Percentiles rank a stretch among this genome's conserved stretches.
Conservation (phyloP, 768 basidiomycete species). For the Hydnomerulius pinastri region DNA sequence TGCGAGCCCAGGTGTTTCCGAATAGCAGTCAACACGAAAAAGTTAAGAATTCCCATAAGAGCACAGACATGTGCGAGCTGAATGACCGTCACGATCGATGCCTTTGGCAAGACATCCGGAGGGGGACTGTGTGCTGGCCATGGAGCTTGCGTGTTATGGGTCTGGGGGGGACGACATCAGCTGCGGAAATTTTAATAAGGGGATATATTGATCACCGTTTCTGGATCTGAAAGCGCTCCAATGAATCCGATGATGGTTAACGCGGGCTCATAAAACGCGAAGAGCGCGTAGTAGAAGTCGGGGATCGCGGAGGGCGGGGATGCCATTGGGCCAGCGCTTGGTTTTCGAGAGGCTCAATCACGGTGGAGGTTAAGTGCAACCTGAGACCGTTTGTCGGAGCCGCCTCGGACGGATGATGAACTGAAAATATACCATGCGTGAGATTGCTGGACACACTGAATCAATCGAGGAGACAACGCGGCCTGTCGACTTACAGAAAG, state of each 20-base stretch:
- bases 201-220: conserved; percentile 44
- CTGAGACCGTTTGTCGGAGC: background rate
- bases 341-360: background rate
- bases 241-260: conserved; percentile 65
- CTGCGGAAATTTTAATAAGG: conserved; percentile 1
- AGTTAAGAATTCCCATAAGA: conserved; percentile 69
- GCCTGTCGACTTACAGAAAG: background rate
- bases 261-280: conserved; percentile 74
- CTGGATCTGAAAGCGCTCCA: conserved; percentile 66
- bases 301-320: conserved; percentile 63
- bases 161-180: conserved; percentile 42
- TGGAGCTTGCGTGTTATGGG: conserved; percentile 74
- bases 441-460: background rate
- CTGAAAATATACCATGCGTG: background rate
- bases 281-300: conserved; percentile 70
- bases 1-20: conserved; percentile 59
- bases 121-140: conserved; percentile 57
- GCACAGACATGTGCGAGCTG: conserved; percentile 81
- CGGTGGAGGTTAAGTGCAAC: background rate
- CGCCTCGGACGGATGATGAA: background rate
- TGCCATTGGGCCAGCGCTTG: conserved; percentile 36
- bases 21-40: conserved; percentile 62
- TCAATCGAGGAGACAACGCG: background rate
- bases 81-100: conserved; percentile 67
- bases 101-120: conserved; percentile 51